Conservation (phyloP, 2,329 filamentous ascomycete species). For the Aspergillus ibericus region DNA sequence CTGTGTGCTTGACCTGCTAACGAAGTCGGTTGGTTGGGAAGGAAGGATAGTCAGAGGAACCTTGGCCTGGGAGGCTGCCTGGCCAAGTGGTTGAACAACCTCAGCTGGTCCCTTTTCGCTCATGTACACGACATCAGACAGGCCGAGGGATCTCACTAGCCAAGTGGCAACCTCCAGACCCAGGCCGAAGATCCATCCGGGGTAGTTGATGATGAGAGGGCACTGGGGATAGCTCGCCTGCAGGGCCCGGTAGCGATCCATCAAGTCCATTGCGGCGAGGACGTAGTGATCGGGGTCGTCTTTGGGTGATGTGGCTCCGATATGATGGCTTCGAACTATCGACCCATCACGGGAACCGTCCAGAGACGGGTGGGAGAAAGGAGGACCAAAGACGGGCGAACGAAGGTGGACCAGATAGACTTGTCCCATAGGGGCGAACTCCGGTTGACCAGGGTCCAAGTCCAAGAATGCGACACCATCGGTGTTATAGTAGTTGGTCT, state of each 20-base stretch:
- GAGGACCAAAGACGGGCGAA: conserved; percentile 55
- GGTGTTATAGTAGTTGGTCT: conserved; percentile 29
- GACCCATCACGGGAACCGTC: conserved; percentile 35
- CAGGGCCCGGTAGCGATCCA: conserved; percentile 49
- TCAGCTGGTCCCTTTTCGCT: conserved; percentile 50
- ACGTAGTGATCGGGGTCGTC: conserved; percentile 60
- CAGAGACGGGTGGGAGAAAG: conserved; percentile 53
- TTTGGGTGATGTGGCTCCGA: conserved; percentile 55
- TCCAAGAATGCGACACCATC: conserved; percentile 57
- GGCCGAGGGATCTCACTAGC: conserved; percentile 47
- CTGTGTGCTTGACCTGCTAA: conserved; percentile 52
- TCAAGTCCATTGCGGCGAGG: conserved; percentile 53
- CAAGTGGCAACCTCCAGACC: conserved; percentile 52
- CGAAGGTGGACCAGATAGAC: conserved; percentile 57
- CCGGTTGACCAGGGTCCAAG: conserved; percentile 60
- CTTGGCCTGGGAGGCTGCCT: conserved; percentile 38
- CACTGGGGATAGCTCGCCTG: conserved; percentile 42
- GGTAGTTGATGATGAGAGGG: conserved; percentile 58
- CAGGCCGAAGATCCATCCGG: conserved; percentile 56
- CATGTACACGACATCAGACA: conserved; percentile 56
- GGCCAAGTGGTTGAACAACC: conserved; percentile 43
- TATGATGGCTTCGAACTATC: conserved; percentile 53
- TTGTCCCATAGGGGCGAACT: conserved; percentile 60
- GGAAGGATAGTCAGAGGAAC: conserved; percentile 48
- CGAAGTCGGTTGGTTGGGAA: conserved; percentile 46